These are phyloP conservation scores for Lagenidium sp. DNA, from an alignment of 352 stramenopile species.

Conservation along the genomic window DNA sequence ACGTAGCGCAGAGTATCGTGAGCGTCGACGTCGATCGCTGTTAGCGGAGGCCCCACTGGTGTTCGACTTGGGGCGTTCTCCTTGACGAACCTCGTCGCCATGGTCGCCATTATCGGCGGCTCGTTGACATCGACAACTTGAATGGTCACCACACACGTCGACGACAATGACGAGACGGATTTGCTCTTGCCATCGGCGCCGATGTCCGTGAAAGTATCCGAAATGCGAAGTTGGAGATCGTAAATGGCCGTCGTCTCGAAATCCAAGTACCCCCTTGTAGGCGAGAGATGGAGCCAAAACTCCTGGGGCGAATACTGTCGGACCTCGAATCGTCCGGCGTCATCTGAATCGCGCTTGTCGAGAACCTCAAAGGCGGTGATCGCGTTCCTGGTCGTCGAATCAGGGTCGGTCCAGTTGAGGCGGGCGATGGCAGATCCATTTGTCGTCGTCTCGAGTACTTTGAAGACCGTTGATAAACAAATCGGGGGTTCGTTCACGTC, in stretches of 20 bases:
- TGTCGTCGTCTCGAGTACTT: conserved; percentile 19
- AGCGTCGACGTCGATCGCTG: conserved; percentile 8
- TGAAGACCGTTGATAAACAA: conserved; percentile 8
- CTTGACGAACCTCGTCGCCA: conserved; percentile 13
- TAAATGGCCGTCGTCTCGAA: conserved; percentile 4
- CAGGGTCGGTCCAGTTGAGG: conserved; percentile 30
- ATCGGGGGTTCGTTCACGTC: conserved; percentile 23
- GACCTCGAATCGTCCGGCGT: too few species aligned
- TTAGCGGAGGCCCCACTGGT: conserved; percentile 8
- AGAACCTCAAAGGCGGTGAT: conserved; percentile 42
- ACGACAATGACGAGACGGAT: conserved; percentile 26
- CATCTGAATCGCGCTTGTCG: too few species aligned
- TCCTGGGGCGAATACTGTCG: too few species aligned
- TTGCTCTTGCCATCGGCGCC: conserved; percentile 1
- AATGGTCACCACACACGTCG: conserved; percentile 23
- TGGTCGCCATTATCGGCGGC: conserved; percentile 17
- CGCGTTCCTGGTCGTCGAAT: conserved; percentile 22
- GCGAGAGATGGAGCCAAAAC: conserved; percentile 6
- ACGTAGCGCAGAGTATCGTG: conserved; percentile 10
- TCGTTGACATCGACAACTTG: conserved; percentile 39
- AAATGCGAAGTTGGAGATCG: conserved; percentile 11
- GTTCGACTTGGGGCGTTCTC: conserved; percentile 23
- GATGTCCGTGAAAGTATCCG: conserved; percentile 10
- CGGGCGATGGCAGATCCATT: conserved; percentile 11
- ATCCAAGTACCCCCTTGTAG: too few species aligned